Conservation (phyloP, 2,329 filamentous ascomycete species). For the Orbilia javanica region DNA sequence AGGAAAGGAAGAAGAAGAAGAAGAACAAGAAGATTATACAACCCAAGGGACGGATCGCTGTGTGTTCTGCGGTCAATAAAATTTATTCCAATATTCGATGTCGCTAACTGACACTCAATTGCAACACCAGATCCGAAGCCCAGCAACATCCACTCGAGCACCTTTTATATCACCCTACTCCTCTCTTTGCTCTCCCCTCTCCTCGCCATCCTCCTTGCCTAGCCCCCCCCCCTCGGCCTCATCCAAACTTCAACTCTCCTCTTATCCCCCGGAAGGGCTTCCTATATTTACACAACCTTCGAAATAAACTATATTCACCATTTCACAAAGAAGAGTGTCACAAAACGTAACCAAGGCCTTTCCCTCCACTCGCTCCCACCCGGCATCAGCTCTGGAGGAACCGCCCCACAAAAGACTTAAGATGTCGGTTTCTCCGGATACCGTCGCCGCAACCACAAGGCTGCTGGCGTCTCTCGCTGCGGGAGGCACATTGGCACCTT, state of each 20-base stretch:
- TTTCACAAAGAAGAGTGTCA: not conserved
- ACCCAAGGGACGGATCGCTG: not conserved
- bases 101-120: conserved; percentile 8
- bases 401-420: conserved; percentile 62
- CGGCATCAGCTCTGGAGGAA: conserved; percentile 52
- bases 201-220: conserved; percentile 31
- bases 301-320: not conserved
- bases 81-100: not conserved
- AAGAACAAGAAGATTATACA: not conserved
- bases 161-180: conserved; percentile 26
- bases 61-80: not conserved
- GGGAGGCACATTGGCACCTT: conserved; percentile 64
- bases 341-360: not conserved
- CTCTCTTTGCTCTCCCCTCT: not conserved
- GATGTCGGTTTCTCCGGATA: conserved; percentile 68
- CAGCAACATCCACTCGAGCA: conserved; percentile 8
- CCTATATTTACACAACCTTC: not conserved
- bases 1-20: too few relatives aligned
- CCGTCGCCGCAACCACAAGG: conserved; percentile 67
- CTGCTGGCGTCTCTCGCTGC: conserved; percentile 68
- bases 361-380: conserved; percentile 9
- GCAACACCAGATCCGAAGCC: not conserved
- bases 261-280: conserved; percentile 3
- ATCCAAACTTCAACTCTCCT: not conserved
- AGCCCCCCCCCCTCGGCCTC: not conserved